Percentiles rank a stretch among this genome's conserved stretches.
phyloP scores from a whole-genome alignment of 2,329 filamentous ascomycete genomes.

The Xylariaceae sp. region DNA sequence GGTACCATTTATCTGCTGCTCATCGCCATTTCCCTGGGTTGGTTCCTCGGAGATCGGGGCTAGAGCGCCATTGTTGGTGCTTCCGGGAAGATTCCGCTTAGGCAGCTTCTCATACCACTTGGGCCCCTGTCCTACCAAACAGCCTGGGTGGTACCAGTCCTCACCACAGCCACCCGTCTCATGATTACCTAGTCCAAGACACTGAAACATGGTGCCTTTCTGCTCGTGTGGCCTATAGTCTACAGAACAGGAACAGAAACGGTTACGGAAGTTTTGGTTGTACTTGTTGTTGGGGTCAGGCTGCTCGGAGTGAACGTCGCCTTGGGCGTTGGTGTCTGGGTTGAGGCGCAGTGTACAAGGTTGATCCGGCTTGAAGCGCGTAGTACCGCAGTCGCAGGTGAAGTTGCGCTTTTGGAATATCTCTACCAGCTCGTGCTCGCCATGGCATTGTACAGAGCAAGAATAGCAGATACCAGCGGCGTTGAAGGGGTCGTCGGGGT shows the following conservation, averaged over 20 bases:
- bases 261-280: slow-evolving; percentile 94
- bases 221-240: slow-evolving; percentile 89
- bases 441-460: slow-evolving; percentile 95
- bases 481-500: slow-evolving; percentile 66
- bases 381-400: slow-evolving; percentile 94
- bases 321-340: slow-evolving; percentile 74
- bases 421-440: slow-evolving; percentile 92
- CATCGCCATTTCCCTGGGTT: slow-evolving; percentile 33
- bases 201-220: slow-evolving; percentile 98
- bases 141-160: slow-evolving; percentile 98
- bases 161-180: slow-evolving; percentile 91
- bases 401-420: slow-evolving; percentile 96
- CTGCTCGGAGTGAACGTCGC: slow-evolving; percentile 77
- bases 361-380: slow-evolving; percentile 71
- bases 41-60: slow-evolving; percentile 59
- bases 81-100: slow-evolving; percentile 40
- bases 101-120: slow-evolving; percentile 69
- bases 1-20: slow-evolving; percentile 30
- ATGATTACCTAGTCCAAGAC: slow-evolving; percentile 79
- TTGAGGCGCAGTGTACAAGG: slow-evolving; percentile 79
- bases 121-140: slow-evolving; percentile 80
- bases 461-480: slow-evolving; percentile 93
- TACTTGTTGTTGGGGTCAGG: slow-evolving; percentile 80
- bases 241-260: slow-evolving; percentile 87
- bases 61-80: slow-evolving; percentile 42